phyloP scores from a whole-genome alignment of 1,139 yeast species.

The Arxiozyma slooffiae region DNA sequence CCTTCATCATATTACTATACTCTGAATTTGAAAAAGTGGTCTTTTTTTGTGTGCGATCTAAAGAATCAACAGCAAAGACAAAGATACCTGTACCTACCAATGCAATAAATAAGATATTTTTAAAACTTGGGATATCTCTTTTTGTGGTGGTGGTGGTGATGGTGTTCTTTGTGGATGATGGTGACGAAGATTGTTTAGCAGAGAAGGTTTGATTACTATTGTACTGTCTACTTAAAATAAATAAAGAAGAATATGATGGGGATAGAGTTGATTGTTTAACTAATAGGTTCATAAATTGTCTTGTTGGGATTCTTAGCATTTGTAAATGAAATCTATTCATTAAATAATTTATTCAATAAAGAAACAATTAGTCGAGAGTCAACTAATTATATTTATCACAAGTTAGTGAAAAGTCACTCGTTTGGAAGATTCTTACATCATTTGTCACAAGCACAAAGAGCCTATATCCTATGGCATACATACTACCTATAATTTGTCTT shows the following conservation, averaged over 20 bases:
- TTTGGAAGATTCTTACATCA: not conserved
- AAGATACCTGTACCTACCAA: conserved; percentile 46
- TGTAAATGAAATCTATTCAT: not conserved
- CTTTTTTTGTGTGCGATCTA: conserved; percentile 47
- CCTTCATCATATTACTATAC: conserved; percentile 42
- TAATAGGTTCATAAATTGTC: not conserved
- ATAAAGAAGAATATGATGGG: not conserved
- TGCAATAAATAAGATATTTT: conserved; percentile 42
- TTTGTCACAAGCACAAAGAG: too few relatives aligned
- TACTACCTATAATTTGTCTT: not conserved
- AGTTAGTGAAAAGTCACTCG: not conserved
- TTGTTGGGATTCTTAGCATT: not conserved
- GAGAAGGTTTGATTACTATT: not conserved
- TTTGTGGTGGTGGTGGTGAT: too few relatives aligned
- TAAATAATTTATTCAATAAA: too few relatives aligned
- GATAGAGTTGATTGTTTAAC: not conserved
- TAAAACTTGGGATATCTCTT: conserved; percentile 34
- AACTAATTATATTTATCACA: not conserved
- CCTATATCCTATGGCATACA: too few relatives aligned
- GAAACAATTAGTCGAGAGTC: not conserved
- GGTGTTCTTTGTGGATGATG: too few relatives aligned
- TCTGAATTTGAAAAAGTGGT: conserved; percentile 51
- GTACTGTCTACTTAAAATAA: not conserved
- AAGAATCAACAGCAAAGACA: conserved; percentile 41
- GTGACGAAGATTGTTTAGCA: not conserved